Evolutionary conservation across 2,329 filamentous ascomycete species (phyloP), one percentile per base, ranked within the genome.

Genomic region (Fusarium metavorans): DNA sequence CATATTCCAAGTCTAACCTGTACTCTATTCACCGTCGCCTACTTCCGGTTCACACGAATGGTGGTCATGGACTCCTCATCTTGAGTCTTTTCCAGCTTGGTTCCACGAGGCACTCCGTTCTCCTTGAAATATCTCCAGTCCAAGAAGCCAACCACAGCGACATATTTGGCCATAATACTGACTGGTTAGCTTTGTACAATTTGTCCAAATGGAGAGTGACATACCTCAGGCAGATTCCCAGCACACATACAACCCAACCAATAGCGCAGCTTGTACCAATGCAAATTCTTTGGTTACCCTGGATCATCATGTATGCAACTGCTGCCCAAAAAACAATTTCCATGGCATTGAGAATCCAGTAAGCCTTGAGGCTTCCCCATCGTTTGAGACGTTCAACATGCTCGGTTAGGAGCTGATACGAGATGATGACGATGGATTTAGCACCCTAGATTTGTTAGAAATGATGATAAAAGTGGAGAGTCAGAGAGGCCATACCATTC

Each of bases 301-400:
- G 50, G 8, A 73, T 16, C 5, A 59, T 54, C 41, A 73, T 52
- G 30, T 71, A 73, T 6, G 65, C 61, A 23, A 73, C 68, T 0
- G 71, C 65, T 13, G 50, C 68, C 84, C 85, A 86, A 72, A 86
- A 86, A 16, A 85, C 77, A 16, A 83, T 71, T 70, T 87, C 85
- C 18, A 86, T 74, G 54, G 70, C 77, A 75, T 84, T 85, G 65
- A 86, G 77, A 39, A 86, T 83, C 6, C 78, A 72, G 72, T 84
- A 81, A 6, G 84, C 84, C 75, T 85, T 86, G 7, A 83, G 75
- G 73, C 80, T 84, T 32, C 72, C 78, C 83, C 83, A 86, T 64
- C 77, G 79, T 14, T 77, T 67, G 62, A 85, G 79, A 2, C 72
- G 70, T 6, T 68, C 43, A 14, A 81, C 71, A 66, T 85, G 82